A percentile compares a stretch with the other conserved stretches of the same genome.
phyloP scores from a whole-genome alignment of 73 alveolate species.

The Paraurostyla sp. region DNA sequence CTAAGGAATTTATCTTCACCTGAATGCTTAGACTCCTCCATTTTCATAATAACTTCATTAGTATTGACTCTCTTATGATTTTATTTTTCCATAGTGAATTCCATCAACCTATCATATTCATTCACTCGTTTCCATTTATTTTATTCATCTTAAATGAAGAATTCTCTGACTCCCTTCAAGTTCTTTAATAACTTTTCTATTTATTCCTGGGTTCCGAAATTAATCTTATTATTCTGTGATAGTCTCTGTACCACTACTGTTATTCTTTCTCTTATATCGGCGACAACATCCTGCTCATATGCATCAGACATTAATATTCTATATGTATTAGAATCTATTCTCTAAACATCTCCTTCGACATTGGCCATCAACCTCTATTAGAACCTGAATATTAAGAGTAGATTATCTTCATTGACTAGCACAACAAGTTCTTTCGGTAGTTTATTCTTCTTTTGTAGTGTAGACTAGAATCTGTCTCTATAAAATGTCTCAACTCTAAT shows the following conservation, averaged over 20 bases:
- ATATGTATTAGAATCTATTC: background rate
- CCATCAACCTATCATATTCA: conserved; percentile 41
- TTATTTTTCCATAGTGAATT: background rate
- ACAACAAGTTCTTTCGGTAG: conserved; percentile 8
- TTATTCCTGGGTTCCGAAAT: background rate
- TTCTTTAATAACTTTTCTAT: background rate
- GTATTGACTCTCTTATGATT: background rate
- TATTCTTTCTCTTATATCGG: conserved; percentile 39
- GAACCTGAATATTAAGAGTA: conserved; percentile 22
- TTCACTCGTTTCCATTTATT: background rate
- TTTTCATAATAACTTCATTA: background rate
- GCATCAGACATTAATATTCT: conserved; percentile 51
- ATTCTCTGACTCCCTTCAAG: conserved; percentile 22
- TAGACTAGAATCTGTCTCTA: conserved; percentile 37
- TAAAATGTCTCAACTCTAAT: conserved; percentile 67
- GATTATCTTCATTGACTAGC: conserved; percentile 24
- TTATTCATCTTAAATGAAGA: background rate
- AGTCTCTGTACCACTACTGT: background rate
- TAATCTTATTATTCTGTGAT: background rate
- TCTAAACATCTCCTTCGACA: conserved; percentile 22
- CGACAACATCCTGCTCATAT: conserved; percentile 7
- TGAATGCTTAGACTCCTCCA: conserved; percentile 29
- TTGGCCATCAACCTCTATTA: conserved; percentile 19
- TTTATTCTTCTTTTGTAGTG: conserved; percentile 19
- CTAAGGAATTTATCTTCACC: conserved; percentile 33